Evolutionary conservation across 179 eudicot species (phyloP).

Genomic region (Carnegiea gigantea): DNA sequence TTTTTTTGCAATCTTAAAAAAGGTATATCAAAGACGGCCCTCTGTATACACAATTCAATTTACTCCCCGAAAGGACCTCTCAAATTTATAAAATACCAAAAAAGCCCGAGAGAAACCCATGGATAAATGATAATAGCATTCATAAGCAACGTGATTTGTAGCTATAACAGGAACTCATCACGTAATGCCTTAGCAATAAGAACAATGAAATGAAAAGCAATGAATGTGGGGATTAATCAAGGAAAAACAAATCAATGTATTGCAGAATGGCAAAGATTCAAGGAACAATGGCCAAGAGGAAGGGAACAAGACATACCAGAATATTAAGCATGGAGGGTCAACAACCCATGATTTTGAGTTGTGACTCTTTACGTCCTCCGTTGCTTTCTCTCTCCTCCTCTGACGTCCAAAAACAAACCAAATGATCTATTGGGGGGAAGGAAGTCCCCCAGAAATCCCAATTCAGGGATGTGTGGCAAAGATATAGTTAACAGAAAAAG

Average conservation of each 20-base stretch:
- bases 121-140: too few species aligned
- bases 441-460: constrained; percentile 11
- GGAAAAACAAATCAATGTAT: neutral
- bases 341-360: constrained; percentile 7
- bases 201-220: constrained; percentile 14
- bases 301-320: constrained; percentile 14
- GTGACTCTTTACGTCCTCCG: neutral
- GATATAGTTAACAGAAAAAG: neutral
- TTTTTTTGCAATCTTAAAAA: too few species aligned
- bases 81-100: too few species aligned
- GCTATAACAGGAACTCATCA: neutral
- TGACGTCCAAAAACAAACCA: neutral
- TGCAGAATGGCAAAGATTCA: neutral
- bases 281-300: neutral
- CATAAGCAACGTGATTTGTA: too few species aligned
- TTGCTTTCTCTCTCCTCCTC: neutral
- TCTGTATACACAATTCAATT: neutral
- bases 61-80: neutral
- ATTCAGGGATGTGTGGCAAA: neutral
- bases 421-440: neutral
- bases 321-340: neutral
- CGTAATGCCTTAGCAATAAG: constrained; percentile 2
- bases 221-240: neutral
- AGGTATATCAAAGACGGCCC: too few species aligned
- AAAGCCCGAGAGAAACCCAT: too few species aligned